These are phyloP conservation scores for Penicillium sp. DNA, from an alignment of 2,329 filamentous ascomycete species.

Conservation along the genomic window DNA sequence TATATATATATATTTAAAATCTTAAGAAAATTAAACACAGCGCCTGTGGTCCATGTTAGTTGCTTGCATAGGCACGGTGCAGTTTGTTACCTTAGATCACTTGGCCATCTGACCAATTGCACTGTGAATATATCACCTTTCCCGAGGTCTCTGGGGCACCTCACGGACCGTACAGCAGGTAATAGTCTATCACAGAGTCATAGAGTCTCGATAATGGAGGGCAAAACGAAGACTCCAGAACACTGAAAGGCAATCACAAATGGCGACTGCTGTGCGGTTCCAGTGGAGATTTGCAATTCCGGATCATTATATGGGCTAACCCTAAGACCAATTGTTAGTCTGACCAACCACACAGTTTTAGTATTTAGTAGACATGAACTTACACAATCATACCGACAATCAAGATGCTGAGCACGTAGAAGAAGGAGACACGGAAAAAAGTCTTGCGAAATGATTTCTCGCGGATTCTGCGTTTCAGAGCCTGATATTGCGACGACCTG, in stretches of 20 bases:
- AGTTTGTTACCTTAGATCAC: too few species aligned
- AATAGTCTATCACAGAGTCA: too few species aligned
- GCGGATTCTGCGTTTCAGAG: slow-evolving; percentile 17
- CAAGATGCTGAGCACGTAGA: slow-evolving; percentile 46
- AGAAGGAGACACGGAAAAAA: slow-evolving; percentile 60
- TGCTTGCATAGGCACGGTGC: too few species aligned
- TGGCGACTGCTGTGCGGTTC: not conserved
- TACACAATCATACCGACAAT: slow-evolving; percentile 12
- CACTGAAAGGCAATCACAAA: not conserved
- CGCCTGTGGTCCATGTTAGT: too few species aligned
- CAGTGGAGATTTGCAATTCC: slow-evolving; percentile 8
- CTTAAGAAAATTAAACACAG: too few species aligned
- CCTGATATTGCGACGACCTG: slow-evolving; percentile 11
- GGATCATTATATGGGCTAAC: slow-evolving; percentile 5
- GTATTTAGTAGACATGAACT: too few species aligned
- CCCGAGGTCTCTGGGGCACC: too few species aligned
- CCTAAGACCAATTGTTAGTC: not conserved
- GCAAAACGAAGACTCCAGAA: not conserved
- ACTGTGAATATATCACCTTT: too few species aligned
- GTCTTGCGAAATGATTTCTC: slow-evolving; percentile 57
- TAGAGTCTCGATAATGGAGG: not conserved
- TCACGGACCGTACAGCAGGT: too few species aligned
- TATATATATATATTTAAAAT: too few species aligned
- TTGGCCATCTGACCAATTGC: too few species aligned
- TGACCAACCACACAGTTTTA: not conserved